Conservation (phyloP, 768 basidiomycete species). For the Chlorophyllum brunneum region DNA sequence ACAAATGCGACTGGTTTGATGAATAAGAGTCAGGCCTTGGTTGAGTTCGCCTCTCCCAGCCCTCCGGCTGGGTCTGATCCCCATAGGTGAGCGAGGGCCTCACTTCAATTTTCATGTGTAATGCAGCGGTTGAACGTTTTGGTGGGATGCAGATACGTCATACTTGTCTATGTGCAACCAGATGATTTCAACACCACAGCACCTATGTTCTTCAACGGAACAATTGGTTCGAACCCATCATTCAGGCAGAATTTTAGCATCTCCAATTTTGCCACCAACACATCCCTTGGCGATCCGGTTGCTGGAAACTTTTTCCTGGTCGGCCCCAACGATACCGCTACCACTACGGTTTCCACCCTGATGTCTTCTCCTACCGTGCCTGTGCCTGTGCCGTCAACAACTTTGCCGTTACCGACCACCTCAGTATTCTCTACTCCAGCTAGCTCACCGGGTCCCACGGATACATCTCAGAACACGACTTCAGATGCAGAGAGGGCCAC, state of each 20-base stretch:
- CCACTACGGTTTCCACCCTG: not conserved
- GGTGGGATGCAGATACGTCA: conserved; percentile 26
- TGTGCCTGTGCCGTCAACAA: not conserved
- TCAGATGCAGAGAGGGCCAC: not conserved
- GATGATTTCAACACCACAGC: conserved; percentile 26
- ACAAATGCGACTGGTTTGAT: conserved; percentile 19
- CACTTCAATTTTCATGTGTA: not conserved
- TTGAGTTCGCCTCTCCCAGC: conserved; percentile 34
- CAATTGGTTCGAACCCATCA: conserved; percentile 10
- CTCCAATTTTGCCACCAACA: conserved; percentile 28
- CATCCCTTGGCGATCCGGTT: conserved; percentile 31
- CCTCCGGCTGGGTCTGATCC: conserved; percentile 39
- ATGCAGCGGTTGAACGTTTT: not conserved
- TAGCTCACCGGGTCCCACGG: not conserved
- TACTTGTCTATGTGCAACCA: conserved; percentile 32
- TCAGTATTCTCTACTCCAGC: not conserved
- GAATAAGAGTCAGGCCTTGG: conserved; percentile 35
- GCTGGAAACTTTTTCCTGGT: conserved; percentile 43
- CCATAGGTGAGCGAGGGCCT: conserved; percentile 31
- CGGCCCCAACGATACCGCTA: conserved; percentile 20
- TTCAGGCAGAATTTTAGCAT: conserved; percentile 36
- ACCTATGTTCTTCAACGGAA: conserved; percentile 27
- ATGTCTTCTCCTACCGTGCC: not conserved
- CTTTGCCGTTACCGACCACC: too few relatives aligned
- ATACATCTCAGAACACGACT: not conserved